A percentile compares a stretch with the other conserved stretches of the same genome.
Evolutionary conservation across 192 early-diverging fungal species (phyloP).

Genomic region (Linnemannia exigua): DNA sequence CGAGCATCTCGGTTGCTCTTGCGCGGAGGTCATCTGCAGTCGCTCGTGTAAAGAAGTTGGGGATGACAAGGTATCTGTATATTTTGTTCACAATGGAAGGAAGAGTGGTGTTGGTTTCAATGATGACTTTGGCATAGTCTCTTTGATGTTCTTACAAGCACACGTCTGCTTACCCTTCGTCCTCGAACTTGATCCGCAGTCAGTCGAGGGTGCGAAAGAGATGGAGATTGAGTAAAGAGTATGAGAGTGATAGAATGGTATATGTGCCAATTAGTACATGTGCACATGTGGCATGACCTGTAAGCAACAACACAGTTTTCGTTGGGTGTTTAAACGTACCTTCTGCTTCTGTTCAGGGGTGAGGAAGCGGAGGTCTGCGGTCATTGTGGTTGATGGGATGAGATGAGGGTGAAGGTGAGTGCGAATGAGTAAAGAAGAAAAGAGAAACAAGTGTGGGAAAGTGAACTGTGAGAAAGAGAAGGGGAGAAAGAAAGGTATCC

Average conservation of each 20-base stretch:
- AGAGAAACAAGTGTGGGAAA: neutral
- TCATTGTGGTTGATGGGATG: conserved; percentile 24
- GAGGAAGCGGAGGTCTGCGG: conserved; percentile 27
- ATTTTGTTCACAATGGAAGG: neutral
- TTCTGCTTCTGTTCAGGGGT: conserved; percentile 53
- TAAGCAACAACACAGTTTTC: too few species aligned
- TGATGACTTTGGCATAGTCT: neutral
- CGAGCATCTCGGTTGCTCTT: conserved; percentile 70
- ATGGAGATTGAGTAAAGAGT: neutral
- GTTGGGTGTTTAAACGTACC: conserved; percentile 13
- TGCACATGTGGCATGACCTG: too few species aligned
- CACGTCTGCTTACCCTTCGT: conserved; percentile 43
- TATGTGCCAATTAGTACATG: too few species aligned
- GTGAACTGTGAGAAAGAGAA: neutral
- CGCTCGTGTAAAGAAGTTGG: conserved; percentile 72
- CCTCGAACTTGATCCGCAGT: conserved; percentile 34
- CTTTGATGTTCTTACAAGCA: neutral
- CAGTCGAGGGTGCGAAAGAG: neutral
- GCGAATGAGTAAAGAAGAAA: neutral
- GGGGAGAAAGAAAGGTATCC: neutral
- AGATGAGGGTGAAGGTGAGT: neutral
- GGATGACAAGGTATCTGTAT: conserved; percentile 76
- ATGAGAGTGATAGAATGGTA: neutral
- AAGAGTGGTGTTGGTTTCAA: too few species aligned
- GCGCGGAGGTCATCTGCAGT: conserved; percentile 60